Base-by-base conservation (phyloP, 352 stramenopile genomes). In the Globisporangium uncinulatum region DNA sequence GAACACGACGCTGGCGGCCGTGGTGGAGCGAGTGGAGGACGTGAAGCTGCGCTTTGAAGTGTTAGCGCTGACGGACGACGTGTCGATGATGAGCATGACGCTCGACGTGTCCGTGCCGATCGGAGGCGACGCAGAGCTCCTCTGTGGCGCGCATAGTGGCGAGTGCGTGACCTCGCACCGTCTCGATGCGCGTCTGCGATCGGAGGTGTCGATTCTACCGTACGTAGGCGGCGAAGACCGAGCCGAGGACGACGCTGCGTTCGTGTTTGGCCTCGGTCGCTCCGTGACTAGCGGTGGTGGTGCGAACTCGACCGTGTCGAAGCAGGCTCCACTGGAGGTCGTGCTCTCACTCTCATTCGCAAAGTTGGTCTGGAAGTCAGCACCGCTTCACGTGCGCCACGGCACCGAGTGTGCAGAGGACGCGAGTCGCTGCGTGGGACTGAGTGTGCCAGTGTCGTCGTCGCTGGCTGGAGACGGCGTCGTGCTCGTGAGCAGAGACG, bases 341-440 rank as follows among this genome's bases (percentile, higher is more conserved):
- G 59, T 57, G 15, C 21, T 85, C 41, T 63, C 63, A 9, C 50
- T 79, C 52, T 76, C 75, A 11, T 60, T 81, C 41, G 71, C 63
- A n/a, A 80, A 83, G 37, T 19, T 85, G 6, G 57, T 60, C 20
- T 85, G 73, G 73, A 24, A 60, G 10, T 32, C 66, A 10, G 69
- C 51, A 47, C 54, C 57, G 10, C 45, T 85, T 17, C 44, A 73
- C 45, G 17, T 66, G 39, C 48, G 52, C 6, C 66, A 73, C 36
- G 41, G 62, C 24, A 53, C 54, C 4, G 42, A 39, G 17, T 84
- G 74, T 13, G 55, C 63, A 9, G 43, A 48, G 11, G 21, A 41
- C 6, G 37, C 37, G 37, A 13, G 14, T 14, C 4, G 10, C 37
- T 43, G 7, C 37, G 37, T 13, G 17, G 37, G 17, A 43, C 59